Evolutionary conservation across 2,329 filamentous ascomycete genomes (phyloP), one percentile per base, ranked within the genome.

Genomic region (Zymoseptoria pseudotritici): DNA sequence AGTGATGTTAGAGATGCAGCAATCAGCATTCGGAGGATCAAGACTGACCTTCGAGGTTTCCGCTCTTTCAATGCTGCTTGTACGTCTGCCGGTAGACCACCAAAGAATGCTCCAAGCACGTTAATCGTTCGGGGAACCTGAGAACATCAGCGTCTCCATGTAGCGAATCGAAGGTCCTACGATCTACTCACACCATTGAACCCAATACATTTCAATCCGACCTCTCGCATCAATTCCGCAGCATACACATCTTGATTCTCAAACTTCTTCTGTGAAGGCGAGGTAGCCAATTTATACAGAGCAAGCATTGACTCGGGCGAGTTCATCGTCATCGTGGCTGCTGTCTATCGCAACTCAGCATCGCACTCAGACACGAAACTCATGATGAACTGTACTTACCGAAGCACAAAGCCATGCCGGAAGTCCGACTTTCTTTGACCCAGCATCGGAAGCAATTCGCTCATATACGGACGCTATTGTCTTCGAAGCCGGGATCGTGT

Each of bases 271-370:
- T 71, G 20, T 59, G 65, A 50, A 19, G 61, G 50, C 6, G 70
- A 63, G 3, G 74, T 72, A 7, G 73, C 76, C 20, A 77, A 68
- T 53, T 80, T 70, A 75, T 85, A 86, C 11, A 92, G 81, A 21
- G 82, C 75, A 3, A 83, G 76, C 65, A 93, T 83, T 2, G 89
- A 88, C 59, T 89, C 87, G 22, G 90, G 90, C 1, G 89, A 91
- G 78, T 95, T 94, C 79, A 94, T 85, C 0, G 90, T 94, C 77
- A 93, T 89, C 1, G 89, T 91, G 19, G 90, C 86, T 31, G 90
- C 90, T 0, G 90, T 88, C 86, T 90, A 59, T 5, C 17, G 26
- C 49, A 24, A 46, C 20, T 24, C 7, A 46, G 29, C 13, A 8
- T 26, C 20, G 0, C 8, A 17, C 10, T 53, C 20, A n/a, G 11